Percentiles rank a stretch among this genome's conserved stretches.
Evolutionary conservation across 768 basidiomycete genomes (phyloP).

Genomic region (Tubosaeta sp.): DNA sequence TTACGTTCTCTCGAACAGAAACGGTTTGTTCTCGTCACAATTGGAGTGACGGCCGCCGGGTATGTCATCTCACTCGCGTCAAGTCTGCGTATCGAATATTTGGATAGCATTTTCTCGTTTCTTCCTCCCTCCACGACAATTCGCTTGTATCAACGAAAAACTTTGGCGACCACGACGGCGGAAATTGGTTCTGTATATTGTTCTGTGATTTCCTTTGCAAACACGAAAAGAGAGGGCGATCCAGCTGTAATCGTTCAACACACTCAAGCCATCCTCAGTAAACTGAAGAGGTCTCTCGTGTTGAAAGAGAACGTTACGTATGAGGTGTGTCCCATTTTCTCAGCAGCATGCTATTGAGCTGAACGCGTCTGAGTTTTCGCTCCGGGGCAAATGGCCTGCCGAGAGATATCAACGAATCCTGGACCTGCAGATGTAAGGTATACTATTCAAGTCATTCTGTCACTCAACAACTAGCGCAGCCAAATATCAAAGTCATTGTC

Average conservation of each 20-base stretch:
- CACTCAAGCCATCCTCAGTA: slow-evolving; percentile 67
- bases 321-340: slow-evolving; percentile 41
- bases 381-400: slow-evolving; percentile 75
- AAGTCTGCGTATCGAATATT: slow-evolving; percentile 1
- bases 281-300: slow-evolving; percentile 58
- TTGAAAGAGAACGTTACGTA: slow-evolving; percentile 59
- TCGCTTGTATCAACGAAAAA: slow-evolving; percentile 64
- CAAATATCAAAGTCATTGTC: slow-evolving; percentile 67
- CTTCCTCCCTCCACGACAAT: slow-evolving; percentile 69
- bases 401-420: slow-evolving; percentile 67
- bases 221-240: slow-evolving; percentile 48
- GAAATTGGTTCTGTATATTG: slow-evolving; percentile 75
- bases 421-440: slow-evolving; percentile 60
- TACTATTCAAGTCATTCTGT: neutral
- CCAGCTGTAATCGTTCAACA: slow-evolving; percentile 55
- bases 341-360: neutral
- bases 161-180: slow-evolving; percentile 61
- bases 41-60: slow-evolving; percentile 80
- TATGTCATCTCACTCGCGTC: slow-evolving; percentile 26
- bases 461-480: slow-evolving; percentile 33
- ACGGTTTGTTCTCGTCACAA: slow-evolving; percentile 64
- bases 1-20: slow-evolving; percentile 32
- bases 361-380: slow-evolving; percentile 53
- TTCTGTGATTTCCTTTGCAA: slow-evolving; percentile 68
- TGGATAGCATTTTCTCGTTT: slow-evolving; percentile 58